A percentile compares a stretch with the other conserved stretches of the same genome.
Conservation (phyloP, 441 rosid species). For the Erodium trifolium region DNA sequence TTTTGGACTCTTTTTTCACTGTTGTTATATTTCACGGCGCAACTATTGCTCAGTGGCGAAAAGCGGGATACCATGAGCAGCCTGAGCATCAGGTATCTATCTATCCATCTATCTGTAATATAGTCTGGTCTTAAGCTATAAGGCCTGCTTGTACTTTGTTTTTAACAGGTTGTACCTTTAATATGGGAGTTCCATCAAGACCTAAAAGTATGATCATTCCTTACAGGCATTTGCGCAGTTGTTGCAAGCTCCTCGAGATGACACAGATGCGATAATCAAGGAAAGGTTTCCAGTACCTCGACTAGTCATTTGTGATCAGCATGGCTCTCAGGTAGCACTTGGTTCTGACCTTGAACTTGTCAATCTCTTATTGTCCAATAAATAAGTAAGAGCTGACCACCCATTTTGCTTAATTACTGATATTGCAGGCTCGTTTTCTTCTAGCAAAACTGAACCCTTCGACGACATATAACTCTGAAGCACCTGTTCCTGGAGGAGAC, state of each 20-base stretch:
- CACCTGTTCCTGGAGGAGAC: slow-evolving; percentile 41
- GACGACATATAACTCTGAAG: slow-evolving; percentile 45
- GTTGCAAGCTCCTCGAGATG: slow-evolving; percentile 79
- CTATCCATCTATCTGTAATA: too few relatives aligned
- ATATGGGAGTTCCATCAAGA: too few relatives aligned
- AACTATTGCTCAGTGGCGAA: slow-evolving; percentile 92
- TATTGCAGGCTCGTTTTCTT: slow-evolving; percentile 76
- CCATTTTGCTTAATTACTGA: too few relatives aligned
- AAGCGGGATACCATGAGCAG: slow-evolving; percentile 81
- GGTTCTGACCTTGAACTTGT: too few relatives aligned
- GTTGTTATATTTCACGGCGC: slow-evolving; percentile 87
- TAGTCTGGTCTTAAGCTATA: too few relatives aligned
- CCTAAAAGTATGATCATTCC: not conserved
- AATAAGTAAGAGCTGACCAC: too few relatives aligned
- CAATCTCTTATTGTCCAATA: too few relatives aligned
- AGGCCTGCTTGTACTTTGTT: not conserved
- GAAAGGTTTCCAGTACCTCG: slow-evolving; percentile 97
- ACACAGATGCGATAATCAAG: slow-evolving; percentile 53
- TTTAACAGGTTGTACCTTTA: too few relatives aligned
- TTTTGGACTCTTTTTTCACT: slow-evolving; percentile 79
- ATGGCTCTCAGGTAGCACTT: slow-evolving; percentile 82
- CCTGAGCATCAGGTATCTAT: slow-evolving; percentile 73
- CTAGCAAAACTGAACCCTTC: slow-evolving; percentile 86
- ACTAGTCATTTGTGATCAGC: slow-evolving; percentile 95
- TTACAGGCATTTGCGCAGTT: slow-evolving; percentile 85